Evolutionary conservation across 768 basidiomycete species (phyloP).

Genomic region (Collybia mongolica): DNA sequence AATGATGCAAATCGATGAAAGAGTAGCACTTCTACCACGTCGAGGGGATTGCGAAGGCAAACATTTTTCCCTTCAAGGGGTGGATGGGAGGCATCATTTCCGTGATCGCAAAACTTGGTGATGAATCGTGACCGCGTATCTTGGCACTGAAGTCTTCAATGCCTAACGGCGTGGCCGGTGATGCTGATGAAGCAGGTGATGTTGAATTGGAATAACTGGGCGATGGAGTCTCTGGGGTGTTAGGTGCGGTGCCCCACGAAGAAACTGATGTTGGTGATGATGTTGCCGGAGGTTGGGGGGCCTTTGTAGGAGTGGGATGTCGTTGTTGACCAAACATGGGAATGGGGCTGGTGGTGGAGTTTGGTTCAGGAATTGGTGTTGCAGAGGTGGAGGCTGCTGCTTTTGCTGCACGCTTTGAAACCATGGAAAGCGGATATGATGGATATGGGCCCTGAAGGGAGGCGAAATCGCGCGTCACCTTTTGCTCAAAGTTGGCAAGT

Average conservation of each 20-base stretch:
- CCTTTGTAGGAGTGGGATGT: conserved; percentile 29
- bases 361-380: conserved; percentile 41
- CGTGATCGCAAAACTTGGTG: conserved; percentile 36
- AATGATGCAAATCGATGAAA: conserved; percentile 18
- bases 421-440: conserved; percentile 57
- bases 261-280: conserved; percentile 26
- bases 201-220: conserved; percentile 51
- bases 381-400: conserved; percentile 37
- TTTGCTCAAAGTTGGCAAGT: conserved; percentile 54
- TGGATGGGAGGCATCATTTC: conserved; percentile 30
- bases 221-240: conserved; percentile 55
- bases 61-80: conserved; percentile 60
- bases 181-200: conserved; percentile 61
- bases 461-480: conserved; percentile 58
- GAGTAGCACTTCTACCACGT: conserved; percentile 46
- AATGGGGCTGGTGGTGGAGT: conserved; percentile 44
- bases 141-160: conserved; percentile 50
- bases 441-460: conserved; percentile 55
- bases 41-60: conserved; percentile 59
- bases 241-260: conserved; percentile 24
- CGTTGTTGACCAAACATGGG: conserved; percentile 42
- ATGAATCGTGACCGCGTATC: conserved; percentile 41
- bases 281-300: conserved; percentile 24
- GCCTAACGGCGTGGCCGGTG: conserved; percentile 57
- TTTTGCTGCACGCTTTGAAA: conserved; percentile 57